Evolutionary conservation across 352 stramenopile genomes (phyloP), one percentile per base, ranked within the genome.

Genomic region (Discostella stelligera): DNA sequence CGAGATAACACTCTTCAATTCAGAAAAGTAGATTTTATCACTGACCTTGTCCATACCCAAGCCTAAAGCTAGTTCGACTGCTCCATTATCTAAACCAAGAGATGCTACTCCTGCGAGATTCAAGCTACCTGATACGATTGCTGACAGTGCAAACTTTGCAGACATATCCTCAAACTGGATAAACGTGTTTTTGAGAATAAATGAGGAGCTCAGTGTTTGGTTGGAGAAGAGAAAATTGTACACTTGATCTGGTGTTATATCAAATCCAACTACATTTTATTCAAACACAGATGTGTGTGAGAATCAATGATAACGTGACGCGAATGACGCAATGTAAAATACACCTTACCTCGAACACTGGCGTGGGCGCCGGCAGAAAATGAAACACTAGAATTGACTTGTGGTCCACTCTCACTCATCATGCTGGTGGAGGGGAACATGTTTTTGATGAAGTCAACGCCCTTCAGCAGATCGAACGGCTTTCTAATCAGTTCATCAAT

Each of bases 111-210:
- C 70, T 30, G 50, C 37, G 56, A 79, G 14, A 46, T 39, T 32
- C 56, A 80, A 41, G n/a, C 6, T 39, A 61, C 63, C 72, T 46
- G 14, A 65, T 5, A 67, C 37, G 8, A 16, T 32, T 32, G 55
- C 64, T 14, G 54, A 66, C 13, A 56, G 25, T n/a, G 20, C 16
- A 32, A 64, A 69, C 41, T 75, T 80, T 20, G 44, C 72, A 41
- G 32, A 64, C 13, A 80, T 60, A 37, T 72, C 69, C 18, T 78
- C 46, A 58, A 82, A 82, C 52, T 82, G 59, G 25, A 82, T 52
- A 30, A 72, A 77, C 16, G 60, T 18, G 20, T 56, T 54, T 7
- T 30, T 44, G 61, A 49, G 48, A 67, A 82, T 67, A 25, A 66
- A 25, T 52, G 62, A 9, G 49, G 14, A 6, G 7, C 6, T 59